Base-by-base conservation (phyloP, 352 stramenopile genomes). In the Pythium brachiatum region DNA sequence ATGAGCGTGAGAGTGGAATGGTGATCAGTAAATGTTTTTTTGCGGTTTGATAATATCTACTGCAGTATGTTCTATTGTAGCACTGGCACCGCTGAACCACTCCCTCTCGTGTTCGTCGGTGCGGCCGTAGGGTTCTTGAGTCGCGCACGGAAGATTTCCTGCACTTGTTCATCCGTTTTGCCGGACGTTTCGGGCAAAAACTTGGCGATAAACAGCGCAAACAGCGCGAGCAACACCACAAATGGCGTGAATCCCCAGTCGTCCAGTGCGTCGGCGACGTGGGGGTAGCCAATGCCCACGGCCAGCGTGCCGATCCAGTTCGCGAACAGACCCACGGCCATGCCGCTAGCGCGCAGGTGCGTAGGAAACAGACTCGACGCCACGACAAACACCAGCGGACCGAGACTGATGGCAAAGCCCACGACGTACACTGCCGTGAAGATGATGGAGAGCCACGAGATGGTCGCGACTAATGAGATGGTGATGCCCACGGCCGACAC, bases 371-470 rank as follows among this genome's bases (percentile, higher is more conserved):
- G 66, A 54, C 86, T 77, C 1, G 76, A 72, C 2, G 68, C 71
- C 38, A 90, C 73, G 43, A 79, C 76, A 70, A 78, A 92, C 21
- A 87, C 67, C 23, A 90, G 68, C 32, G 85, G 85, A 7, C 80
- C 82, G 29, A 92, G 67, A 48, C 82, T 86, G 62, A 85, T 74
- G 57, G 77, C 83, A 44, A 87, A 88, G 4, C 74, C 79, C 25
- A 74, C 81, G 32, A 92, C 75, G 41, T 84, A 85, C 20, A 73
- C 69, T 7, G 75, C 58, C 57, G 80, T 88, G 60, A 88, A 88
- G 39, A 86, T 57, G 61, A 84, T 79, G 0, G 78, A 71, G 41
- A 87, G 34, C 50, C 29, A 52, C 39, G 68, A 66, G 31, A 76
- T 36, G 32, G 78, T 58, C 43, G 70, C 60, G 23, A 79, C 51